Percentiles rank a stretch among this genome's conserved stretches.
Conservation (phyloP, 176 grass and related monocot genomes). For the Zoysia japonica region DNA sequence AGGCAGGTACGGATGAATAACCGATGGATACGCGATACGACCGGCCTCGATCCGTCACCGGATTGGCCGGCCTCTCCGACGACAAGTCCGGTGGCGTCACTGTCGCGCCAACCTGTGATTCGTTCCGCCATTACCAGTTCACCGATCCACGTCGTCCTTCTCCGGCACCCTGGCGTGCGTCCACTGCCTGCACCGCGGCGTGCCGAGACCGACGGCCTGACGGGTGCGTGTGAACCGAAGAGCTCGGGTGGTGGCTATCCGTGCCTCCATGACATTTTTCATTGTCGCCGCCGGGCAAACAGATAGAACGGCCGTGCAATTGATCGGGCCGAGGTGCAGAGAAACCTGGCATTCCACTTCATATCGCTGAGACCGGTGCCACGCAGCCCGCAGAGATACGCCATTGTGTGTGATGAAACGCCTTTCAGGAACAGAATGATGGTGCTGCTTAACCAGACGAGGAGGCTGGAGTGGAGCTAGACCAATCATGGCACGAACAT, state of each 20-base stretch:
- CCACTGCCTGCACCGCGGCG: neutral
- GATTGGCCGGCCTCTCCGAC: neutral
- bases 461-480: neutral
- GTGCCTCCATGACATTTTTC: too few relatives aligned
- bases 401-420: neutral
- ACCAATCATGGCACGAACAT: slow-evolving; percentile 2
- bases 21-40: neutral
- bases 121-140: neutral
- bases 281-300: slow-evolving; percentile 19
- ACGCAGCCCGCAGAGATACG: neutral
- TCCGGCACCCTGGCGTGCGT: neutral
- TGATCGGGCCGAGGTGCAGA: neutral
- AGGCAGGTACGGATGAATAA: too few relatives aligned
- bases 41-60: neutral
- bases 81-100: neutral
- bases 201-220: slow-evolving; percentile 17
- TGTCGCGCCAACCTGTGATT: slow-evolving; percentile 28
- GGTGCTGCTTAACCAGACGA: neutral
- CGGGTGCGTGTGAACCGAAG: neutral
- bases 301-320: slow-evolving; percentile 12
- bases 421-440: slow-evolving; percentile 55
- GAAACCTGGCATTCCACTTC: neutral
- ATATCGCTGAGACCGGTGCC: too few relatives aligned
- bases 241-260: neutral
- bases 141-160: neutral